These are phyloP conservation scores for Colletotrichum sp. DNA, from an alignment of 2,329 filamentous ascomycete species.

Conservation along the genomic window DNA sequence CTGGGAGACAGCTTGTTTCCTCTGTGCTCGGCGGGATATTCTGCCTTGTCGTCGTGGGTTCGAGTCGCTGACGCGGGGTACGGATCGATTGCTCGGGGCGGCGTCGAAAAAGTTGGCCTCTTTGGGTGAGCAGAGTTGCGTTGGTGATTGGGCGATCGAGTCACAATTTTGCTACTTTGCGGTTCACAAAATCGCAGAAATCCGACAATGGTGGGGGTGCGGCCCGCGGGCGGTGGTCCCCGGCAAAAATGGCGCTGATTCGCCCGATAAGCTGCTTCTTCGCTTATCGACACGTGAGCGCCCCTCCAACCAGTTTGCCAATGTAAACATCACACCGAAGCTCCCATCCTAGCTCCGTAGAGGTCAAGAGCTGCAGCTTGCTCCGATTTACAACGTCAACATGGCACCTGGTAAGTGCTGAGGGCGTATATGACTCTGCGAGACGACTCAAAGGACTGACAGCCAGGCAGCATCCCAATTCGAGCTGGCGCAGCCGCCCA, in stretches of 20 bases:
- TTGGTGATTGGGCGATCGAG: slow-evolving; percentile 33
- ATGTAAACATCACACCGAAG: slow-evolving; percentile 15
- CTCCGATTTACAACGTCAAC: background rate
- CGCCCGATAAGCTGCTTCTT: slow-evolving; percentile 9
- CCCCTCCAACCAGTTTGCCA: slow-evolving; percentile 20
- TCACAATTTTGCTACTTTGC: slow-evolving; percentile 52
- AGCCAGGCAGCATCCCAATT: slow-evolving; percentile 69
- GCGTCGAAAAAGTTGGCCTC: slow-evolving; percentile 5
- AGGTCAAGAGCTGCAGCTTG: slow-evolving; percentile 1
- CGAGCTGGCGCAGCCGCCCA: slow-evolving; percentile 81
- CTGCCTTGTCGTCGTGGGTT: slow-evolving; percentile 6
- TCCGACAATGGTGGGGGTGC: slow-evolving; percentile 44
- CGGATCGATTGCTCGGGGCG: background rate
- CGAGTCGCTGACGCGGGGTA: background rate
- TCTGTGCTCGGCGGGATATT: slow-evolving; percentile 12
- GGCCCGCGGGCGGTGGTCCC: slow-evolving; percentile 34
- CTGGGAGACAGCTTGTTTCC: slow-evolving; percentile 5
- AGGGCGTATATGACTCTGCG: background rate
- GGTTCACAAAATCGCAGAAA: slow-evolving; percentile 27
- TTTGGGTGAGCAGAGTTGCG: slow-evolving; percentile 11
- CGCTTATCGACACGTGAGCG: slow-evolving; percentile 22
- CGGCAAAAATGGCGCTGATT: slow-evolving; percentile 32
- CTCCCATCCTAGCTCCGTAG: background rate
- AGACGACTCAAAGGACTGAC: slow-evolving; percentile 21
- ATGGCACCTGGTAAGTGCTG: slow-evolving; percentile 46